Conservation (phyloP, 75 land plant species). For the Pinus taeda region DNA sequence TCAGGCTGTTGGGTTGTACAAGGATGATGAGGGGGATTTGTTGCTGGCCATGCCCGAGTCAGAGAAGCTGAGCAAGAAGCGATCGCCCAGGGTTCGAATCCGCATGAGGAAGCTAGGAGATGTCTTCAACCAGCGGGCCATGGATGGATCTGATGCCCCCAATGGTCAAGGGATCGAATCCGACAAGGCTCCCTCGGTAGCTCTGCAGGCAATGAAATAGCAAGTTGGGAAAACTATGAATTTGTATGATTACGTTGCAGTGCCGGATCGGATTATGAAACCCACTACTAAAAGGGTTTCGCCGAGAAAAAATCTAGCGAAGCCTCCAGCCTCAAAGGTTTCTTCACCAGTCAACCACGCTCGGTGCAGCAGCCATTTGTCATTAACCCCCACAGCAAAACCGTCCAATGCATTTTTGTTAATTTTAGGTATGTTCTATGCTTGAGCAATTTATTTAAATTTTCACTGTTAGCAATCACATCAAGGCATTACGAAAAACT, state of each 20-base stretch:
- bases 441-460: too few relatives aligned
- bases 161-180: too few relatives aligned
- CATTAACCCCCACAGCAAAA: too few relatives aligned
- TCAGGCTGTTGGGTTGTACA: too few relatives aligned
- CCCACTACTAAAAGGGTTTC: neutral
- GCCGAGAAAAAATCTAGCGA: neutral
- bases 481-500: too few relatives aligned
- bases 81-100: neutral
- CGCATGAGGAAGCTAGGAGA: neutral
- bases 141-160: too few relatives aligned
- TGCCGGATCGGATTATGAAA: neutral
- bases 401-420: too few relatives aligned
- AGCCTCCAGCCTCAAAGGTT: too few relatives aligned
- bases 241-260: neutral
- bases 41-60: neutral
- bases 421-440: too few relatives aligned
- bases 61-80: neutral
- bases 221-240: neutral
- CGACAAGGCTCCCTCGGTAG: neutral
- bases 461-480: too few relatives aligned
- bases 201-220: neutral
- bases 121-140: neutral
- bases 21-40: neutral
- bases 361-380: too few relatives aligned
- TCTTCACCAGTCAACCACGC: too few relatives aligned